A percentile compares a stretch with the other conserved stretches of the same genome.
Conservation (phyloP, 1,139 yeast species). For the Pichia sp. region DNA sequence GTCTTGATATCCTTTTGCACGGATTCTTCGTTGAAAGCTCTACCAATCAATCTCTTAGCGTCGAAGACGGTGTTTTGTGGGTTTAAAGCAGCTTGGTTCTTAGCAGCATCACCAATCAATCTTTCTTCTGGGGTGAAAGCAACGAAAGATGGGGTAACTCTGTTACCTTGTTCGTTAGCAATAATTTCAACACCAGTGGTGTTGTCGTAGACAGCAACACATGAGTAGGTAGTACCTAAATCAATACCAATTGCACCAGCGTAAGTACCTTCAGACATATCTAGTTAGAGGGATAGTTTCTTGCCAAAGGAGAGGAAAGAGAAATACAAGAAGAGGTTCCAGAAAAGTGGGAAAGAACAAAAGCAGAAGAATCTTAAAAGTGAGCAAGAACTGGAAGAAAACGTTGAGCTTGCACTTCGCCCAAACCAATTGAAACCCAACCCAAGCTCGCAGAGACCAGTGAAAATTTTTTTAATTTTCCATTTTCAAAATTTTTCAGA, state of each 20-base stretch:
- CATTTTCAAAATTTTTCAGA: background rate
- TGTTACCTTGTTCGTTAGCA: constrained; percentile 98
- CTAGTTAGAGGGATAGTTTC: constrained; percentile 24
- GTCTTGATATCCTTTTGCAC: constrained; percentile 91
- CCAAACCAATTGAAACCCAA: background rate
- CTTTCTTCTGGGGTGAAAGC: constrained; percentile 95
- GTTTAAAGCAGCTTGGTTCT: constrained; percentile 96
- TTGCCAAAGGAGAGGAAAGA: constrained; percentile 3
- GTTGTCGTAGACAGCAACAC: constrained; percentile 83
- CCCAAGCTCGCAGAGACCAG: background rate
- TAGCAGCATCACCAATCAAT: constrained; percentile 97
- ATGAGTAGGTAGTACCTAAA: constrained; percentile 95
- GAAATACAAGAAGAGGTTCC: background rate
- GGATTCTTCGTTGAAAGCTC: constrained; percentile 73
- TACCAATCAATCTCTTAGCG: constrained; percentile 95
- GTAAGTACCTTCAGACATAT: constrained; percentile 98
- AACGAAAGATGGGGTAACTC: constrained; percentile 95
- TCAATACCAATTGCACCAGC: constrained; percentile 97
- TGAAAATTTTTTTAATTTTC: constrained; percentile 1
- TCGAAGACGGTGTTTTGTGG: constrained; percentile 93
- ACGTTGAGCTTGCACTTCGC: background rate
- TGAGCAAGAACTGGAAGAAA: background rate
- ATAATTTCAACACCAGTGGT: constrained; percentile 67
- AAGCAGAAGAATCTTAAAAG: background rate
- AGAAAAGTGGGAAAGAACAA: background rate